A percentile compares a stretch with the other conserved stretches of the same genome.
Evolutionary conservation across 2,329 filamentous ascomycete species (phyloP).

Genomic region (Aspergillus pseudonomiae): DNA sequence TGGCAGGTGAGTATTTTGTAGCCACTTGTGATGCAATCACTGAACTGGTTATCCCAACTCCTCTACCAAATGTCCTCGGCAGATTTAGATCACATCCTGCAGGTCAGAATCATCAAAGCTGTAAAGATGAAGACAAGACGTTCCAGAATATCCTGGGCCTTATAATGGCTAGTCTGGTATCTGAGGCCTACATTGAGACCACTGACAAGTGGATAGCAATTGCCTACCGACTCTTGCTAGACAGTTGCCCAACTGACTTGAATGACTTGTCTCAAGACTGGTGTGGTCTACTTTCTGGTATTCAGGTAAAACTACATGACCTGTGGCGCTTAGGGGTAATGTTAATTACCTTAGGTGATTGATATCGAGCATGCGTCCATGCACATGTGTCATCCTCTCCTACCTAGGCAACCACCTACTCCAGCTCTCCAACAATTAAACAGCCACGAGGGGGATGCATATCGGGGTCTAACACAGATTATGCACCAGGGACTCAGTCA

Average conservation of each 20-base stretch:
- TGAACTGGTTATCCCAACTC: constrained; percentile 25
- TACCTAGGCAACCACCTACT: constrained; percentile 29
- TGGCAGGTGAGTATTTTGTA: constrained; percentile 28
- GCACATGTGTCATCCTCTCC: constrained; percentile 33
- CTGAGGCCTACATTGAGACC: constrained; percentile 30
- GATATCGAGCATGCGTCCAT: constrained; percentile 37
- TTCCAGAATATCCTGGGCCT: constrained; percentile 34
- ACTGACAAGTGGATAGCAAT: constrained; percentile 36
- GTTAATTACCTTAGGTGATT: constrained; percentile 22
- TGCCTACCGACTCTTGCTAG: constrained; percentile 32
- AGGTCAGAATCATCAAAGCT: not conserved
- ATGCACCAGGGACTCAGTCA: constrained; percentile 35
- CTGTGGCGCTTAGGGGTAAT: not conserved
- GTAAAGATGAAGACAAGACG: constrained; percentile 14
- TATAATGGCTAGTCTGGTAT: constrained; percentile 36
- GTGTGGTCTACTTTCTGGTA: constrained; percentile 30
- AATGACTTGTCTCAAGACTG: constrained; percentile 22
- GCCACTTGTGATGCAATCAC: constrained; percentile 30
- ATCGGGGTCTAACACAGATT: constrained; percentile 32
- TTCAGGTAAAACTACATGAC: constrained; percentile 23
- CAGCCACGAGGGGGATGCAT: constrained; percentile 27
- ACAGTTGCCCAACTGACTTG: constrained; percentile 24
- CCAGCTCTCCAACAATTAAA: constrained; percentile 24
- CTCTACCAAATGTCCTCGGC: not conserved
- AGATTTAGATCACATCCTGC: not conserved